A percentile compares a stretch with the other conserved stretches of the same genome.
phyloP scores from a whole-genome alignment of 2,329 filamentous ascomycete genomes.

The Ceratocystis lukuohia region DNA sequence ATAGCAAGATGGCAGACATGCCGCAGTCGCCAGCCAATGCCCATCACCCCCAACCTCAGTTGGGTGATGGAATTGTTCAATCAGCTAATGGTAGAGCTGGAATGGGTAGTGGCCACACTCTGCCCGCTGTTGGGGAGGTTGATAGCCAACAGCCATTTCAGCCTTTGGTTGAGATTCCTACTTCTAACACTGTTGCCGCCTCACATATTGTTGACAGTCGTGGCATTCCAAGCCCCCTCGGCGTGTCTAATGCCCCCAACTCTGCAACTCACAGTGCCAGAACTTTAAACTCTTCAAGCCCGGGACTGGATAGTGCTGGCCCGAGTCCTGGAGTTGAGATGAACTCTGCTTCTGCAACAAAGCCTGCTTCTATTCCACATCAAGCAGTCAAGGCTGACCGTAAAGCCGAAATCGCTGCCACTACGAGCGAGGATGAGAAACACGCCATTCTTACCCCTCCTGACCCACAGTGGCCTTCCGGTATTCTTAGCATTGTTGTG shows the following conservation, averaged over 20 bases:
- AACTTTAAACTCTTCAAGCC: neutral
- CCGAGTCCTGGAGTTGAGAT: neutral
- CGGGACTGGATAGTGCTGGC: neutral
- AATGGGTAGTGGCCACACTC: neutral
- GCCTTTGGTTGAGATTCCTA: conserved; percentile 7
- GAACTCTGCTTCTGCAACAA: neutral
- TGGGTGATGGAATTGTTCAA: neutral
- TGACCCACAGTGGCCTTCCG: conserved; percentile 91
- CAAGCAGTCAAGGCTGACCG: conserved; percentile 31
- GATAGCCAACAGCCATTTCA: neutral
- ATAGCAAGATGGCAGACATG: conserved; percentile 12
- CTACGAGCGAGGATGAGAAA: conserved; percentile 46
- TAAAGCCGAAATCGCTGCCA: conserved; percentile 43
- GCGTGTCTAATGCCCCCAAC: conserved; percentile 3
- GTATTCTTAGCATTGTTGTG: conserved; percentile 70
- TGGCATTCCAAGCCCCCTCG: neutral
- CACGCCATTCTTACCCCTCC: conserved; percentile 81
- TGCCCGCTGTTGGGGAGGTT: neutral
- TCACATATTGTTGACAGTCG: conserved; percentile 13
- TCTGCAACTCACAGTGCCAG: neutral
- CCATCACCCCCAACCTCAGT: neutral
- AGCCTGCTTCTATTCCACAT: neutral
- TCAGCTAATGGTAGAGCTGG: neutral
- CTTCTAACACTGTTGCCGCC: conserved; percentile 15
- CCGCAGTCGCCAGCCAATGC: neutral